A percentile compares a stretch with the other conserved stretches of the same genome.
Evolutionary conservation across 805 yeast genomes (phyloP).

Genomic region (Yarrowia deformans): DNA sequence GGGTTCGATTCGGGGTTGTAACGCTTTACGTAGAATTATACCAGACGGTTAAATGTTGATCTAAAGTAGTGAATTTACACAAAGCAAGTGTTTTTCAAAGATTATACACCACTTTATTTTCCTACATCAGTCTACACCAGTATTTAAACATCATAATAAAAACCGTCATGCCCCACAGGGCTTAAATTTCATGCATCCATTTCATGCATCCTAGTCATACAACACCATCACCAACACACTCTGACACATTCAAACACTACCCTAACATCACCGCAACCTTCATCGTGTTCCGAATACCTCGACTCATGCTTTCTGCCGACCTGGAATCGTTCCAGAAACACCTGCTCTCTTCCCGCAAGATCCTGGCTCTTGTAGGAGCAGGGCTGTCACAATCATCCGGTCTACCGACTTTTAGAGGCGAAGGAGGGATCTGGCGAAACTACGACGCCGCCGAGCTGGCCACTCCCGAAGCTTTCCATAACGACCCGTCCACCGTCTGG

Average conservation of each 20-base stretch:
- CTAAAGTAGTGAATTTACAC: no score
- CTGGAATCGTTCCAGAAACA: conserved; percentile 50
- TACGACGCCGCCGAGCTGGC: conserved; percentile 84
- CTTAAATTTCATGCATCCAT: no score
- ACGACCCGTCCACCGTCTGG: conserved; percentile 89
- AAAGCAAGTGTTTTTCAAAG: no score
- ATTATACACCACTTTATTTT: no score
- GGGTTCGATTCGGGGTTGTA: conserved; percentile 5
- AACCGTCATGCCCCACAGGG: no score
- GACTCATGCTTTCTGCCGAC: conserved; percentile 43
- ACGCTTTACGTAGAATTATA: no score
- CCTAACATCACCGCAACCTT: background rate
- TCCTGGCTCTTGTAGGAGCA: conserved; percentile 68
- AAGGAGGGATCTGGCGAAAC: conserved; percentile 78
- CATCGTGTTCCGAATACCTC: background rate
- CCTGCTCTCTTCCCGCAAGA: conserved; percentile 48
- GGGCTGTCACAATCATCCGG: conserved; percentile 84
- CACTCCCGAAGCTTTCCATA: conserved; percentile 87
- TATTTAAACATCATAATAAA: no score
- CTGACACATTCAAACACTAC: no score
- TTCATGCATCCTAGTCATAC: no score
- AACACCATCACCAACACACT: no score
- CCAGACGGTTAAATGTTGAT: no score
- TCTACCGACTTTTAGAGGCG: conserved; percentile 72
- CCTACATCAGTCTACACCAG: no score